Conservation (phyloP, 768 basidiomycete genomes). For the Macrolepiota fuliginosa region DNA sequence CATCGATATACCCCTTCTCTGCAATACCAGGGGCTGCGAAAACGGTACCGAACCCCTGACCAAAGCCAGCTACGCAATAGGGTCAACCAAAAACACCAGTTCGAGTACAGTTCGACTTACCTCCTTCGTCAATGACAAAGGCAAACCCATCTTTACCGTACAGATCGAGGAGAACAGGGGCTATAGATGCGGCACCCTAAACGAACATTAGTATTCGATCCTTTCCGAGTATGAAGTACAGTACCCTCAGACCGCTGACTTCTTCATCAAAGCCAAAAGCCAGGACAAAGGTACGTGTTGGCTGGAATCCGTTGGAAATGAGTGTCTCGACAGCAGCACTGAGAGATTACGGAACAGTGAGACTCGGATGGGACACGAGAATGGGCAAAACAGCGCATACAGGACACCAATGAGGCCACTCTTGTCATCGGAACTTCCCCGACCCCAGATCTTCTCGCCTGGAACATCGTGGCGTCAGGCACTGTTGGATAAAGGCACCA, state of each 20-base stretch:
- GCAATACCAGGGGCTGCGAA: slow-evolving; percentile 64
- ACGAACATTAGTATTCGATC: not conserved
- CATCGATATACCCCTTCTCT: slow-evolving; percentile 72
- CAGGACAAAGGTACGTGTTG: slow-evolving; percentile 59
- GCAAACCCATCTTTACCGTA: slow-evolving; percentile 76
- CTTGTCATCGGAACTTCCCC: slow-evolving; percentile 77
- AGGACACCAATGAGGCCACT: slow-evolving; percentile 66
- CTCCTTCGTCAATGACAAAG: slow-evolving; percentile 87
- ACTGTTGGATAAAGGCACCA: not conserved
- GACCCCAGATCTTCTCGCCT: slow-evolving; percentile 67
- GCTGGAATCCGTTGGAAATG: slow-evolving; percentile 58
- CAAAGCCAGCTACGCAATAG: slow-evolving; percentile 40
- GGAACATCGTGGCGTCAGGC: not conserved
- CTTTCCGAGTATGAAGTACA: not conserved
- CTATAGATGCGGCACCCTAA: slow-evolving; percentile 56
- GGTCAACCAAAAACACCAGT: not conserved
- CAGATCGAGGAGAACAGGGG: slow-evolving; percentile 43
- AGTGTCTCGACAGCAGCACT: slow-evolving; percentile 63
- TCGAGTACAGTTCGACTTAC: slow-evolving; percentile 32
- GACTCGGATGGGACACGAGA: not conserved
- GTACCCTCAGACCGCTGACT: slow-evolving; percentile 47
- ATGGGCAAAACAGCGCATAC: slow-evolving; percentile 29
- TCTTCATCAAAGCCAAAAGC: slow-evolving; percentile 81
- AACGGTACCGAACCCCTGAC: slow-evolving; percentile 46
- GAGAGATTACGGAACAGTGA: not conserved